Base-by-base conservation (phyloP, 2,329 filamentous ascomycete genomes). In the Aspergillus jensenii region DNA sequence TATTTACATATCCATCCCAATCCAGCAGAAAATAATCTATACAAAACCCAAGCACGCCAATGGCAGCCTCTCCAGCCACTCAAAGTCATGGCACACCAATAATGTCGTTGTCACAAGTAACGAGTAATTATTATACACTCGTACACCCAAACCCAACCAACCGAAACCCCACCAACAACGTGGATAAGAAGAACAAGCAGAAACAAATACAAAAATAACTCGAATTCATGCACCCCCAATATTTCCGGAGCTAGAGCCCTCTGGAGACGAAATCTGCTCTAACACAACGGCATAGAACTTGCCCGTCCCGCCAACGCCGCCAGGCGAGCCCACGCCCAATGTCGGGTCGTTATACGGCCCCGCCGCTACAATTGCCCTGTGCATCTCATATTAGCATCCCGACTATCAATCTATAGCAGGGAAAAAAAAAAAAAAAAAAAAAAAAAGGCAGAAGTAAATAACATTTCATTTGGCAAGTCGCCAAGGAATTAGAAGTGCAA, bases 281-380 rank as follows among this genome's bases (percentile, higher is more conserved):
- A 75, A 35, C 21, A 75, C 64, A 31, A 75, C 72, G 3, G 72
- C 73, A 59, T 73, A 75, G 54, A 71, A 75, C 52, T 71, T 74
- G 15, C 72, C 72, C 59, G 73, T 68, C 59, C 72, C 71, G 9
- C 23, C 23, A 23, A 0, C n/a, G 9, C 15, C 40, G 15, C 40
- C 40, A 6, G 40, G 40, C 17, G 40, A 43, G n/a, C 40, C n/a
- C n/a, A 48, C 46, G 9, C 39, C 39, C 21, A 47, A 23, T 4
- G 68, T 71, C 3, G 67, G 68, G 66, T 74, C 72, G 59, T 71
- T 70, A 31, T 75, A 75, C 8, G 68, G 69, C 15, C 71, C 72
- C 9, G 73, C 72, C 1, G 67, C 63, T 14, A 72, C 52, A 47
- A 75, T 58, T 9, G 72, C 70, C 72, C 72, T 75, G 39, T 15